Evolutionary conservation across 352 stramenopile species (phyloP), one percentile per base, ranked within the genome.

Genomic region (Globisporangium iwayamae): DNA sequence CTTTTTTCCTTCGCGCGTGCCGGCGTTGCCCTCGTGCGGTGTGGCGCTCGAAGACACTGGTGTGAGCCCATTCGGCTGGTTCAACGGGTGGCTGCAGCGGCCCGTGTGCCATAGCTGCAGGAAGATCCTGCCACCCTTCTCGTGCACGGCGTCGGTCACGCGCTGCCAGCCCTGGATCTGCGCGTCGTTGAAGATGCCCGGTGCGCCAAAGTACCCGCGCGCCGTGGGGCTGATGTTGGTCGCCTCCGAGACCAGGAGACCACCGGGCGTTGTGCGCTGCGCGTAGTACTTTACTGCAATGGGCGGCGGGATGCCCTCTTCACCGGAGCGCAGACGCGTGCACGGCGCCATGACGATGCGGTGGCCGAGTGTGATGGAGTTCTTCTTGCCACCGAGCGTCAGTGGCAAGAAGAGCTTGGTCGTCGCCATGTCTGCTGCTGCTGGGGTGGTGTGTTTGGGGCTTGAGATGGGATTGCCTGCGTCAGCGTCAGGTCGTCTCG

Each of bases 51-150:
- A 66, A 13, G 68, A 79, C 16, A 88, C 68, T 56, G 69, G 72
- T 34, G 30, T 34, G 10, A 71, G 45, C n/a, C 74, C 77, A 30
- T 65, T 67, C 25, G 62, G 59, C 57, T 85, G 74, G 56, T 73
- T 75, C n/a, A 54, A 66, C 8, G 73, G 70, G 66, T 96, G 84
- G 9, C 73, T 58, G 38, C 70, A 55, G 34, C 84, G 72, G 20
- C 85, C 87, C 18, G 75, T 72, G 64, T 96, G 86, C 84, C 84
- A 94, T 9, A 95, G 63, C 70, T 96, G 86, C 34, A 75, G 30
- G 62, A 77, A 87, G 56, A 93, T 93, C 20, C 69, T 67, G 47
- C 74, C 76, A 38, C 69, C 73, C 41, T 89, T 86, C 7, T 57
- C 68, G 63, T 96, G 87, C 11, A 95, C 84, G 3, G 66, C 56